phyloP scores from a whole-genome alignment of 2,329 filamentous ascomycete species.

The Aspergillus bombycis region DNA sequence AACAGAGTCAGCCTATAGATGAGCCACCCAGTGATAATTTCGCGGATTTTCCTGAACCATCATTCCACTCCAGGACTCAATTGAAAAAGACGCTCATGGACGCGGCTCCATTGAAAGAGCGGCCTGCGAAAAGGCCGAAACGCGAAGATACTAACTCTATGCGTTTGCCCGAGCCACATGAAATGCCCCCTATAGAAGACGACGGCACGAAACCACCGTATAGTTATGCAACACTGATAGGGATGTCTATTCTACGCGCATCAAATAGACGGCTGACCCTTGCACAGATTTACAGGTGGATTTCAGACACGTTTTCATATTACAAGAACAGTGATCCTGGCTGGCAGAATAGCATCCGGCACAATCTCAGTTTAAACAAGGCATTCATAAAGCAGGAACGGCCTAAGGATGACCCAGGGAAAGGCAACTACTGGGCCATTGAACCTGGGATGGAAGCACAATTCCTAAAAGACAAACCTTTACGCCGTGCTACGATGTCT shows the following conservation, averaged over 20 bases:
- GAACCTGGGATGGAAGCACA: constrained; percentile 84
- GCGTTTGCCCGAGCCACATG: constrained; percentile 69
- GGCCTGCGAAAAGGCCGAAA: constrained; percentile 70
- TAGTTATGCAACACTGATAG: constrained; percentile 93
- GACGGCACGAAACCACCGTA: constrained; percentile 87
- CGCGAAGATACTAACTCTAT: constrained; percentile 55
- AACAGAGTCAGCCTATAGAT: constrained; percentile 50
- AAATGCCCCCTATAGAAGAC: constrained; percentile 81
- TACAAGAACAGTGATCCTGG: constrained; percentile 83
- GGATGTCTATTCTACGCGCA: constrained; percentile 92
- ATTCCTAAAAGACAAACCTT: constrained; percentile 84
- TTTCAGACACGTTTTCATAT: constrained; percentile 90
- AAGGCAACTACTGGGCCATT: constrained; percentile 97
- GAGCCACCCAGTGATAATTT: constrained; percentile 48
- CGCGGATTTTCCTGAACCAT: constrained; percentile 51
- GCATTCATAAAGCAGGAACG: constrained; percentile 94
- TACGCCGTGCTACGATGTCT: constrained; percentile 50
- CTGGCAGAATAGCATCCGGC: constrained; percentile 99
- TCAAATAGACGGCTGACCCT: constrained; percentile 82
- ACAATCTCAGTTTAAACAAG: constrained; percentile 96
- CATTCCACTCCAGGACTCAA: constrained; percentile 48
- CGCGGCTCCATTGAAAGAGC: constrained; percentile 71
- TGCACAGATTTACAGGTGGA: constrained; percentile 98
- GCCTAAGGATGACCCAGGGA: constrained; percentile 95
- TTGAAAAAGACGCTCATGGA: constrained; percentile 70